phyloP scores from a whole-genome alignment of 225 moss, liverwort and hornwort species.

The Straminergon stramineum region DNA sequence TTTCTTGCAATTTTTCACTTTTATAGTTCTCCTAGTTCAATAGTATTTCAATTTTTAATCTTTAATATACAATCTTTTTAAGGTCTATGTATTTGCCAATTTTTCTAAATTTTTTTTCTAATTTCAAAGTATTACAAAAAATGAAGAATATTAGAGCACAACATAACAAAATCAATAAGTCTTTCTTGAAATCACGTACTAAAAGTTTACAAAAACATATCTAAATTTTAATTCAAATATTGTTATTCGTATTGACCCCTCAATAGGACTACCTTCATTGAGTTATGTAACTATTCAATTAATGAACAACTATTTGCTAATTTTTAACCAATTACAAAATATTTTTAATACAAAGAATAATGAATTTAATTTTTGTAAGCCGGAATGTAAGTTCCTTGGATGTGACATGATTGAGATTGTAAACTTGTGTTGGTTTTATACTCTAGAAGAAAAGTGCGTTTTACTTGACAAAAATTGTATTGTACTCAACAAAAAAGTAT shows the following conservation, averaged over 20 bases:
- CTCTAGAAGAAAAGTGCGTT: too few species aligned
- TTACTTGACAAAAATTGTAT: too few species aligned
- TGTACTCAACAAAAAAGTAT: too few species aligned
- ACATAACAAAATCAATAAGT: neutral
- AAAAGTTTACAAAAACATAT: too few species aligned
- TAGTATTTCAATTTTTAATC: neutral
- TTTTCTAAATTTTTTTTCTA: neutral
- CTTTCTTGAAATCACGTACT: neutral
- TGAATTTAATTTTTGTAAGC: too few species aligned
- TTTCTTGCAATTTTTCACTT: neutral
- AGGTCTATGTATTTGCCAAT: neutral
- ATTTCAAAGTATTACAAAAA: neutral
- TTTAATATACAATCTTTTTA: neutral
- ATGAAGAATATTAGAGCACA: neutral
- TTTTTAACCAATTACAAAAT: fast-evolving
- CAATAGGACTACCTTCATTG: neutral
- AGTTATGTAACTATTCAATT: neutral
- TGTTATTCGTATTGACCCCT: neutral
- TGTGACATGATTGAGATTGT: neutral
- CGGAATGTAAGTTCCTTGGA: neutral
- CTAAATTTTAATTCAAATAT: neutral
- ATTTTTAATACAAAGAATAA: neutral
- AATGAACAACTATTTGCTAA: neutral
- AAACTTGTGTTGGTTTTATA: neutral
- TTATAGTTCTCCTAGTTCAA: neutral